Evolutionary conservation across 2,329 filamentous ascomycete genomes (phyloP).

Genomic region (Aspergillus hiratsukae): DNA sequence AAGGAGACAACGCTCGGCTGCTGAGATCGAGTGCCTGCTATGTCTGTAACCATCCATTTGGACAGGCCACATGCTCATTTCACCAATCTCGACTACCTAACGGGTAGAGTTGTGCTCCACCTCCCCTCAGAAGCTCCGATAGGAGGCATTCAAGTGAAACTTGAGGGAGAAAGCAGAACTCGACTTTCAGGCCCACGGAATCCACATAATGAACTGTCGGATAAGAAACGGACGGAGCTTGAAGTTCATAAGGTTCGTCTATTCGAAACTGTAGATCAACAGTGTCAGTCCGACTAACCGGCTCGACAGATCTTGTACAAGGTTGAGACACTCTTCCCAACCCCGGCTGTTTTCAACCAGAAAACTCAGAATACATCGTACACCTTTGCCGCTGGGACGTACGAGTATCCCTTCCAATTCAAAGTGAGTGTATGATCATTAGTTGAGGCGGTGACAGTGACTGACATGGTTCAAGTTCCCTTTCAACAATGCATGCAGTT

Average conservation of each 20-base stretch:
- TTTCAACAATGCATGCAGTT: conserved; percentile 47
- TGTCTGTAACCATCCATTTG: conserved; percentile 45
- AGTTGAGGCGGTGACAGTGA: not conserved
- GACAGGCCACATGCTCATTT: conserved; percentile 42
- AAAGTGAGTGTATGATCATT: conserved; percentile 32
- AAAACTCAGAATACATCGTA: conserved; percentile 34
- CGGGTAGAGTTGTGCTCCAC: conserved; percentile 42
- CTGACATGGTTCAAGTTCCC: conserved; percentile 35
- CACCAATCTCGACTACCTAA: conserved; percentile 47
- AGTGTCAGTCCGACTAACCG: conserved; percentile 4
- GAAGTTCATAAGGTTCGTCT: conserved; percentile 45
- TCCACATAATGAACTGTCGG: conserved; percentile 38
- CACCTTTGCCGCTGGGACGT: conserved; percentile 43
- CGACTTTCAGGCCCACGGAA: conserved; percentile 39
- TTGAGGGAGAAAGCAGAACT: conserved; percentile 47
- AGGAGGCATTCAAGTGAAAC: conserved; percentile 44
- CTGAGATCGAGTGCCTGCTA: conserved; percentile 23
- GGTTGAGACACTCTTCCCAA: conserved; percentile 44
- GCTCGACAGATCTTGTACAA: conserved; percentile 45
- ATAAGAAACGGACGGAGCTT: conserved; percentile 46
- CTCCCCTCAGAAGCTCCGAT: conserved; percentile 41
- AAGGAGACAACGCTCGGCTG: not conserved
- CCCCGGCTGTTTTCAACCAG: conserved; percentile 37
- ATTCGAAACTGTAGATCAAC: not conserved
- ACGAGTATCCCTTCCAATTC: conserved; percentile 48